Conservation (phyloP, 495 filamentous ascomycete genomes). For the Penicillium mononematosum region DNA sequence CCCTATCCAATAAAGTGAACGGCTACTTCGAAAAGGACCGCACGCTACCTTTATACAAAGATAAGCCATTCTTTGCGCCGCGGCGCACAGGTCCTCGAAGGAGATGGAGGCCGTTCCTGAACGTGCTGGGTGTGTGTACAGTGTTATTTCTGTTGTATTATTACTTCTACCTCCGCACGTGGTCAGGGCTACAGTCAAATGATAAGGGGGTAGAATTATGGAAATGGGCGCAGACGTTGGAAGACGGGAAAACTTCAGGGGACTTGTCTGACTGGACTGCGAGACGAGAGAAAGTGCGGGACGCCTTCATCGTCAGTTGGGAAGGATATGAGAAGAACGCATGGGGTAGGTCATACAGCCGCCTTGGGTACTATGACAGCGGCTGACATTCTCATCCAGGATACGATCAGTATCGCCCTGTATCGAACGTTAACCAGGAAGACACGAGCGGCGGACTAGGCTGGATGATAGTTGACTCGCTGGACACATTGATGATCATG, state of each 20-base stretch:
- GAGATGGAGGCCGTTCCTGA: conserved; percentile 29
- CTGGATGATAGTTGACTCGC: conserved; percentile 96
- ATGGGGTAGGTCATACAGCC: conserved; percentile 67
- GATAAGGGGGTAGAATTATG: conserved; percentile 41
- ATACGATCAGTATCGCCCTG: conserved; percentile 79
- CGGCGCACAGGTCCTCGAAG: conserved; percentile 41
- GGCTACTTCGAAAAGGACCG: conserved; percentile 55
- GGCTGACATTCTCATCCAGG: conserved; percentile 50
- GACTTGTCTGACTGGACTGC: conserved; percentile 60
- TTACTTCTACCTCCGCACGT: conserved; percentile 24
- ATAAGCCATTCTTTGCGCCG: conserved; percentile 76
- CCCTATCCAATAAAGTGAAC: conserved; percentile 44
- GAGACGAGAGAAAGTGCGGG: conserved; percentile 80
- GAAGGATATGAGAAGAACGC: conserved; percentile 88
- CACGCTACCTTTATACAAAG: conserved; percentile 93
- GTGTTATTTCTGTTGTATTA: conserved; percentile 50
- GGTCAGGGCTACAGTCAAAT: conserved; percentile 12
- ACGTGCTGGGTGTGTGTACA: conserved; percentile 33
- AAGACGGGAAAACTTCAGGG: conserved; percentile 23
- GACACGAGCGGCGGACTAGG: conserved; percentile 78
- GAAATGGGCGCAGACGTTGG: conserved; percentile 42
- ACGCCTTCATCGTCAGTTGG: conserved; percentile 87
- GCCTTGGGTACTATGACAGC: not conserved
- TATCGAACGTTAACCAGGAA: conserved; percentile 73
- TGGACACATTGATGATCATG: conserved; percentile 98